Evolutionary conservation across 2,329 filamentous ascomycete genomes (phyloP).

Genomic region (Neopestalotiopsis rosae): DNA sequence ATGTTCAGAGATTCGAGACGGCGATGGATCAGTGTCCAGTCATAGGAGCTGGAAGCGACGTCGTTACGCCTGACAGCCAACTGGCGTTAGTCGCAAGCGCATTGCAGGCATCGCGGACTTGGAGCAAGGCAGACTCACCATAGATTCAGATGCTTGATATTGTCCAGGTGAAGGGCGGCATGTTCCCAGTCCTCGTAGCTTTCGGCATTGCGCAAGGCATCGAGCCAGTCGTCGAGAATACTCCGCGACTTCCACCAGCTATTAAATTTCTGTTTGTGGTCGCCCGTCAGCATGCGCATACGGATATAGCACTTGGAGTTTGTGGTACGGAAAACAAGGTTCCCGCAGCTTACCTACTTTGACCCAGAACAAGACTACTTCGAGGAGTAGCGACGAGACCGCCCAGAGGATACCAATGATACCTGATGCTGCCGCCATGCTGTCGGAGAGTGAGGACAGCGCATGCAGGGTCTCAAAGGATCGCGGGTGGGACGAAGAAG

Average conservation of each 20-base stretch:
- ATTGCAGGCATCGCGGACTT: neutral
- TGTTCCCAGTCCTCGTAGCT: conserved; percentile 87
- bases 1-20: conserved; percentile 73
- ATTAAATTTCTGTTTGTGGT: conserved; percentile 62
- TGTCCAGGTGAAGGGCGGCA: conserved; percentile 83
- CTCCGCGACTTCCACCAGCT: conserved; percentile 71
- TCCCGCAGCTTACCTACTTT: conserved; percentile 44
- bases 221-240: conserved; percentile 68
- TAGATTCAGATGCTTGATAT: conserved; percentile 77
- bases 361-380: conserved; percentile 68
- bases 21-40: conserved; percentile 82
- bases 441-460: neutral
- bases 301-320: neutral
- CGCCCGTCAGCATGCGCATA: neutral
- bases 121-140: conserved; percentile 58
- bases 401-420: conserved; percentile 44
- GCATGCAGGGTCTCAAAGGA: neutral
- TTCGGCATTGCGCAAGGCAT: conserved; percentile 68
- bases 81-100: neutral
- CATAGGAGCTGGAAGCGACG: conserved; percentile 80
- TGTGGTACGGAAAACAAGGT: neutral
- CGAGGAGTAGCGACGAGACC: conserved; percentile 63
- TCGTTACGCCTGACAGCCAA: conserved; percentile 73
- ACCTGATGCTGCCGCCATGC: conserved; percentile 57
- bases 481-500: neutral